Evolutionary conservation across 2,329 filamentous ascomycete genomes (phyloP).

Genomic region (Scorias spongiosa): DNA sequence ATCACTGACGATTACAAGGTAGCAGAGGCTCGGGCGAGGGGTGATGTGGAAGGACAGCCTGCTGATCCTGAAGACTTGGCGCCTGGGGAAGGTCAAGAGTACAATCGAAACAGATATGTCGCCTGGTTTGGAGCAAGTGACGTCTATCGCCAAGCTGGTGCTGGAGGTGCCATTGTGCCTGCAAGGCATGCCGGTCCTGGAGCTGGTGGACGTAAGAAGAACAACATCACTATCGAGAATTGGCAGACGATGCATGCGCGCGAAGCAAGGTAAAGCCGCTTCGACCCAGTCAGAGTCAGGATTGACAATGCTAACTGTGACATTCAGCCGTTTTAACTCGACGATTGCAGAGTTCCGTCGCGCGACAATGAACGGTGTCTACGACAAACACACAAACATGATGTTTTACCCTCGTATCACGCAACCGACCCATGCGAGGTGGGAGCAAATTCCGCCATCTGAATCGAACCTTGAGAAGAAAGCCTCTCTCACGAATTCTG

Average conservation of each 20-base stretch:
- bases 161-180: constrained; percentile 27
- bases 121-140: constrained; percentile 95
- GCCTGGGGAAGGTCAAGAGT: constrained; percentile 61
- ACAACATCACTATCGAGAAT: constrained; percentile 82
- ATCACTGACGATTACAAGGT: constrained; percentile 85
- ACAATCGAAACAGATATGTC: constrained; percentile 98
- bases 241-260: constrained; percentile 94
- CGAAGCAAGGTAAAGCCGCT: constrained; percentile 58
- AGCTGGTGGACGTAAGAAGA: constrained; percentile 61
- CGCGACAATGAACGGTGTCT: constrained; percentile 59
- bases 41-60: constrained; percentile 72
- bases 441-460: constrained; percentile 50
- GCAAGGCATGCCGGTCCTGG: constrained; percentile 41
- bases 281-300: background rate
- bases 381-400: constrained; percentile 85
- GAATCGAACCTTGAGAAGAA: constrained; percentile 1
- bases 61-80: constrained; percentile 79
- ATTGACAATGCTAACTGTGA: background rate
- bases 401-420: constrained; percentile 78
- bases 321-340: constrained; percentile 67
- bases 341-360: constrained; percentile 53
- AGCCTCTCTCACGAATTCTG: constrained; percentile 15
- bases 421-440: constrained; percentile 76
- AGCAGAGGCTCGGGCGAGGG: constrained; percentile 56
- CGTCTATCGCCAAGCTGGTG: constrained; percentile 67